phyloP scores from a whole-genome alignment of 495 filamentous ascomycete species.

The Chaetomium fimeti region DNA sequence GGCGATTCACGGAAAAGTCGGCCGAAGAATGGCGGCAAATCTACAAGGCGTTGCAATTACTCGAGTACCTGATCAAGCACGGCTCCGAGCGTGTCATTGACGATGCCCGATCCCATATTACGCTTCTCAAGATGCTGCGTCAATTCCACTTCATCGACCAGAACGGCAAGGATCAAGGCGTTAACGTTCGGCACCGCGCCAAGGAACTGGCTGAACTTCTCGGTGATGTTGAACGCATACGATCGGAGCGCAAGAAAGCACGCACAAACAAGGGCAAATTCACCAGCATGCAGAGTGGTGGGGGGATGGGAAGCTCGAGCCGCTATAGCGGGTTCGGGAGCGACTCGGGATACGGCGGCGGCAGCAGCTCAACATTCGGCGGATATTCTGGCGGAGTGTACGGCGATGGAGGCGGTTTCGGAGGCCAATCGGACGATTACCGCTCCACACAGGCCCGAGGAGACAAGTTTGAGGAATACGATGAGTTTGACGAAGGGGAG shows the following conservation, averaged over 20 bases:
- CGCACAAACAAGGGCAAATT: slow-evolving; percentile 88
- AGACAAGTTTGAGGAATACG: slow-evolving; percentile 93
- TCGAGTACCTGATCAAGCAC: slow-evolving; percentile 98
- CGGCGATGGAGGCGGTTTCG: slow-evolving; percentile 90
- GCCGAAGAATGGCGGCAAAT: slow-evolving; percentile 99
- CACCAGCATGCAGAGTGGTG: slow-evolving; percentile 84
- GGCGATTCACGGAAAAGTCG: slow-evolving; percentile 95
- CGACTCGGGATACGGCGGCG: slow-evolving; percentile 62
- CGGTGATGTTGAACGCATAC: slow-evolving; percentile 89
- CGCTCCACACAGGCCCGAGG: slow-evolving; percentile 52
- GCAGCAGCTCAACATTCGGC: slow-evolving; percentile 63
- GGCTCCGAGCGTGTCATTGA: slow-evolving; percentile 97
- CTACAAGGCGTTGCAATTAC: slow-evolving; percentile 94
- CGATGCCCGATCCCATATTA: slow-evolving; percentile 92
- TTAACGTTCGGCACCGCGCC: slow-evolving; percentile 94
- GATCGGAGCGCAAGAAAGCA: slow-evolving; percentile 91
- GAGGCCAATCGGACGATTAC: slow-evolving; percentile 64
- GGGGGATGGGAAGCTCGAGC: slow-evolving; percentile 50
- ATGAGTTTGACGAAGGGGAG: slow-evolving; percentile 86
- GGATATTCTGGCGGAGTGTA: slow-evolving; percentile 87
- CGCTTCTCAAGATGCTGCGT: slow-evolving; percentile 93
- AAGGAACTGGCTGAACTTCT: slow-evolving; percentile 94
- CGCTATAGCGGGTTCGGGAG: slow-evolving; percentile 90
- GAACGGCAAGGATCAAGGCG: slow-evolving; percentile 97
- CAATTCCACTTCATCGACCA: slow-evolving; percentile 97